Percentiles rank a stretch among this genome's conserved stretches.
Evolutionary conservation across 2,329 filamentous ascomycete species (phyloP).

Genomic region (Microdochium bolleyi): DNA sequence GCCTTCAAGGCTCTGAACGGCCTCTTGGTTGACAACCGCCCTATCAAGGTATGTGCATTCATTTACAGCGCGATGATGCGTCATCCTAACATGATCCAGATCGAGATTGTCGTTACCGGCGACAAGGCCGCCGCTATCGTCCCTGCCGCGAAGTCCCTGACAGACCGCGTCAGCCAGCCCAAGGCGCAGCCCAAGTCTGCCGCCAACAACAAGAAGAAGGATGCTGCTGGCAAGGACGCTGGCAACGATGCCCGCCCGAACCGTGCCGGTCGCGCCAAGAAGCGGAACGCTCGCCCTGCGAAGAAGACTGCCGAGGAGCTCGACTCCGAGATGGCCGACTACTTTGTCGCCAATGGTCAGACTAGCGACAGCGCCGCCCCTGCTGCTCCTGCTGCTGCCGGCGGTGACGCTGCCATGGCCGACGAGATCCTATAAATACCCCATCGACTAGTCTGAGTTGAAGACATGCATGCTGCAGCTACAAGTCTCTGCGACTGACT

Average conservation of each 20-base stretch:
- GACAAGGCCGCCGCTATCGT: conserved; percentile 60
- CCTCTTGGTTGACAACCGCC: conserved; percentile 78
- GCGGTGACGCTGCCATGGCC: conserved; percentile 56
- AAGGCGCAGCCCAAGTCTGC: conserved; percentile 79
- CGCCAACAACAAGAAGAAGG: conserved; percentile 61
- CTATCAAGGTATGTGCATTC: conserved; percentile 66
- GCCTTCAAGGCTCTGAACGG: conserved; percentile 81
- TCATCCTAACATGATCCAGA: conserved; percentile 39
- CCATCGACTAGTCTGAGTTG: too few relatives aligned
- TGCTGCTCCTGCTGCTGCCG: conserved; percentile 34
- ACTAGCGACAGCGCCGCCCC: conserved; percentile 37
- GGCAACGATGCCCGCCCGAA: conserved; percentile 23
- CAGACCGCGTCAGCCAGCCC: conserved; percentile 71
- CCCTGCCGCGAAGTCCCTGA: conserved; percentile 61
- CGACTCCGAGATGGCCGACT: conserved; percentile 96
- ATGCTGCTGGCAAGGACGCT: conserved; percentile 33
- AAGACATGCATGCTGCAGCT: too few relatives aligned
- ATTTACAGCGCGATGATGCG: not conserved
- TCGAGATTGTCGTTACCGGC: conserved; percentile 84
- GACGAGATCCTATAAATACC: conserved; percentile 47
- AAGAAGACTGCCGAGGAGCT: conserved; percentile 94
- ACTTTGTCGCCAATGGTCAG: conserved; percentile 55
- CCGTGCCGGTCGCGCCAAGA: conserved; percentile 35
- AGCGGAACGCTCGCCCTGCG: conserved; percentile 49
- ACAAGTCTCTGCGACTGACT: too few relatives aligned